Conservation (phyloP, 2,329 filamentous ascomycete species). For the Balansia obtecta region DNA sequence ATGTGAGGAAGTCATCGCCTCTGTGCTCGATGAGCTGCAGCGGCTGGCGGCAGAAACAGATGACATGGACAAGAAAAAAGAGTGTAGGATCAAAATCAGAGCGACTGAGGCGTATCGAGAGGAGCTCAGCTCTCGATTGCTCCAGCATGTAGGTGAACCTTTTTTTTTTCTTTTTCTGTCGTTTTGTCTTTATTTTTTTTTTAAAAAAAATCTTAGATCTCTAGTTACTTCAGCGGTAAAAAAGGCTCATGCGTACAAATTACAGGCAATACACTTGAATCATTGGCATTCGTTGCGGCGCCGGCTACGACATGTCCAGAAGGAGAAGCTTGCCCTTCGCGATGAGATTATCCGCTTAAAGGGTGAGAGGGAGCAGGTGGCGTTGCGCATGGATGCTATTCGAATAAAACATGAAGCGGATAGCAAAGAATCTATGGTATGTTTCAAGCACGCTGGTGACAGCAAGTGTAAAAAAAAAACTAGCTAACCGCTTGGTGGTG, state of each 20-base stretch:
- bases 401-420: conserved; percentile 45
- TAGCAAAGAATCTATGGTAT: conserved; percentile 37
- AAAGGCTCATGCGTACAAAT: too few species aligned
- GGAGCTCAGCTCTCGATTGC: conserved; percentile 40
- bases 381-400: conserved; percentile 50
- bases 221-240: neutral
- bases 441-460: conserved; percentile 9
- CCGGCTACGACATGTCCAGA: conserved; percentile 43
- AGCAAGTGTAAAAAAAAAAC: neutral
- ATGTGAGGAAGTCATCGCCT: conserved; percentile 46
- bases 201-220: neutral
- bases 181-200: too few species aligned
- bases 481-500: neutral
- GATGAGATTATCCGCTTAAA: conserved; percentile 48
- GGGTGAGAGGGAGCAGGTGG: conserved; percentile 48
- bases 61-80: conserved; percentile 35
- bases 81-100: conserved; percentile 40
- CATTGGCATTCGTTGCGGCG: conserved; percentile 44
- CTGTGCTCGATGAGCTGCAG: conserved; percentile 34
- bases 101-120: conserved; percentile 47
- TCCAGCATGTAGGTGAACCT: conserved; percentile 41
- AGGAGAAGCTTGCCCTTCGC: conserved; percentile 42
- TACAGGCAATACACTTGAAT: conserved; percentile 45
- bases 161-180: too few species aligned
- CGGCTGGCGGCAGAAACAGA: conserved; percentile 26